A percentile compares a stretch with the other conserved stretches of the same genome.
Evolutionary conservation across 192 early-diverging fungal genomes (phyloP).

Genomic region (Coemansia sp.): DNA sequence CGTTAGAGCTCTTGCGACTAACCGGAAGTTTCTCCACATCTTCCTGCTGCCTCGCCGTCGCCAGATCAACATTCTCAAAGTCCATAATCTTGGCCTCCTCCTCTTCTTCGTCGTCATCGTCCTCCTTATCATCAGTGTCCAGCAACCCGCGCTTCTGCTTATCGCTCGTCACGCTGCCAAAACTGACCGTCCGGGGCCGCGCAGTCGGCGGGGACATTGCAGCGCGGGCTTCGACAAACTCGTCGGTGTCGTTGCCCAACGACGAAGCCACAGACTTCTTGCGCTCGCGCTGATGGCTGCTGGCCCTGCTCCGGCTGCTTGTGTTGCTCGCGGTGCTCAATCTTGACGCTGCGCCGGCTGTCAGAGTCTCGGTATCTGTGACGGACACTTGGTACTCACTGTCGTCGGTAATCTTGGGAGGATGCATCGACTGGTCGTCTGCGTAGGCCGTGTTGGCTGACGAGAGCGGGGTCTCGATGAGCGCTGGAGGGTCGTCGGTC

Average conservation of each 20-base stretch:
- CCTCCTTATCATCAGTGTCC: not conserved
- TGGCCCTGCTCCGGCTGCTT: constrained; percentile 3
- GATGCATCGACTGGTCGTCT: not conserved
- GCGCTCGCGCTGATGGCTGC: not conserved
- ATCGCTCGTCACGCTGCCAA: not conserved
- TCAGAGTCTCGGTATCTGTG: constrained; percentile 25
- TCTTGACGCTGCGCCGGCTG: not conserved
- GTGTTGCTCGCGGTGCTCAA: constrained; percentile 1
- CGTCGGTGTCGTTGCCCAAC: constrained; percentile 9
- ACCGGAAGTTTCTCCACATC: not conserved
- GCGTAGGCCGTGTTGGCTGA: not conserved
- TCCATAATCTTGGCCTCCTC: constrained; percentile 7
- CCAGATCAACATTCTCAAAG: constrained; percentile 9
- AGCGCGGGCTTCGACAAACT: constrained; percentile 39
- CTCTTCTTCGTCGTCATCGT: constrained; percentile 2
- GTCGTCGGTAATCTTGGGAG: not conserved
- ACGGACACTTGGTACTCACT: constrained; percentile 9
- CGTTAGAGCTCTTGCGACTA: constrained; percentile 2
- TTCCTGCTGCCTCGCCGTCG: not conserved
- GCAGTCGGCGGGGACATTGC: not conserved
- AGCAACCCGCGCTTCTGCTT: not conserved
- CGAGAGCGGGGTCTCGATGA: not conserved
- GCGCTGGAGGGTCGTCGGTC: not conserved
- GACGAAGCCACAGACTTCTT: constrained; percentile 3
- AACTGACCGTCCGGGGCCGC: constrained; percentile 4